Base-by-base conservation (phyloP, 2,329 filamentous ascomycete genomes). In the Aspergillus hortae region DNA sequence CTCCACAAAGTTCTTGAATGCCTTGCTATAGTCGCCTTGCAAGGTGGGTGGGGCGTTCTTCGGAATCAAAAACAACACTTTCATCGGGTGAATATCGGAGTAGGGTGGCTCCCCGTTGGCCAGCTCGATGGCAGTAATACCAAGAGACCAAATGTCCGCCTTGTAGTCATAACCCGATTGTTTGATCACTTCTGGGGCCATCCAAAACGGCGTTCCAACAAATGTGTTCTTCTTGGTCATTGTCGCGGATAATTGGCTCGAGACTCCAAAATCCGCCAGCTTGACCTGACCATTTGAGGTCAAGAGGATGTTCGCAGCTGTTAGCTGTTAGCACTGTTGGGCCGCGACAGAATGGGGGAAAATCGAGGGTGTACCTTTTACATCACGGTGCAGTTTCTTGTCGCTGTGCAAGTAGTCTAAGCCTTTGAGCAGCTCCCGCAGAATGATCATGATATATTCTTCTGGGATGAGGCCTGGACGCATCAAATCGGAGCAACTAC, bases 221-320 rank as follows among this genome's bases (percentile, higher is more conserved):
- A 97, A 99, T 0, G 92, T 97, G 69, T 97, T 97, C 77, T 97
- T 97, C 80, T 97, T 97, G 56, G 92, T 96, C 92, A 97, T 97
- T 46, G 92, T 99, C 6, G 92, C 92, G 9, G 92, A 95, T 19
- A 97, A 81, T 74, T 97, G 94, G 25, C 92, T 92, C 1, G 92
- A 96, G 6, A 99, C 94, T 53, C 92, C 92, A 74, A 99, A 99
- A 70, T 99, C 92, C 12, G 92, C 92, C 51, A 97, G 79, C 72
- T 99, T 99, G 62, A 99, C 92, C 74, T 97, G 94, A 2, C 94
- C 94, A 67, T 88, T 95, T 46, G 90, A 85, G 55, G 88, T 87
- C 5, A 99, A 81, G 32, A 99, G 79, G 27, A 99, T 86, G 65
- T 99, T 99, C 59, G 94, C 94, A 66, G 94, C 92, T 92, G 61